Percentiles rank a stretch among this genome's conserved stretches.
Conservation (phyloP, 2,329 filamentous ascomycete species). For the Rutstroemia sp. region DNA sequence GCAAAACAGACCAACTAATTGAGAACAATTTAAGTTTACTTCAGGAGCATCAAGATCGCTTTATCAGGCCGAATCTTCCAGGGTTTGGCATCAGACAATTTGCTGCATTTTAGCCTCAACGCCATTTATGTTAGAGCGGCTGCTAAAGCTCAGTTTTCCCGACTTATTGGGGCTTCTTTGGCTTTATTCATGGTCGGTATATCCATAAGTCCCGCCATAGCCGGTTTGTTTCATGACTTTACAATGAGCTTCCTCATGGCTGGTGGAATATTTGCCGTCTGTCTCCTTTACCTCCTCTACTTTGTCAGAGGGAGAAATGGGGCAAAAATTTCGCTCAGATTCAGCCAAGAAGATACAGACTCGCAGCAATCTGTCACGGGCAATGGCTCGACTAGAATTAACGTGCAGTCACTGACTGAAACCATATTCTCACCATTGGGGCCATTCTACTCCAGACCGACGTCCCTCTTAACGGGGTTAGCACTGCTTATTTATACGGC, state of each 20-base stretch:
- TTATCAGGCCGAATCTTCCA: neutral
- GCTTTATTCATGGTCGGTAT: constrained; percentile 6
- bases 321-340: neutral
- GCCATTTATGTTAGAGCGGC: neutral
- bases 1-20: no score
- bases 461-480: neutral
- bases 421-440: neutral
- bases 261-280: neutral
- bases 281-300: neutral
- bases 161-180: constrained; percentile 1
- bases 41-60: neutral
- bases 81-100: constrained; percentile 6
- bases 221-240: constrained; percentile 4
- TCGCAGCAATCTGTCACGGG: neutral
- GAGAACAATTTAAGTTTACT: neutral
- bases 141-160: neutral
- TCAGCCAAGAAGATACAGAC: neutral
- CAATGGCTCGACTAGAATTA: neutral
- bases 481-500: constrained; percentile 1
- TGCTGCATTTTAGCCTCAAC: constrained; percentile 3
- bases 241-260: constrained; percentile 3
- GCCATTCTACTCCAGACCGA: neutral
- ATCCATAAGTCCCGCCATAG: neutral
- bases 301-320: neutral
- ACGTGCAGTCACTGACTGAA: neutral